Conservation (phyloP, 2,329 filamentous ascomycete genomes). For the Aspergillus quadrilineatus region DNA sequence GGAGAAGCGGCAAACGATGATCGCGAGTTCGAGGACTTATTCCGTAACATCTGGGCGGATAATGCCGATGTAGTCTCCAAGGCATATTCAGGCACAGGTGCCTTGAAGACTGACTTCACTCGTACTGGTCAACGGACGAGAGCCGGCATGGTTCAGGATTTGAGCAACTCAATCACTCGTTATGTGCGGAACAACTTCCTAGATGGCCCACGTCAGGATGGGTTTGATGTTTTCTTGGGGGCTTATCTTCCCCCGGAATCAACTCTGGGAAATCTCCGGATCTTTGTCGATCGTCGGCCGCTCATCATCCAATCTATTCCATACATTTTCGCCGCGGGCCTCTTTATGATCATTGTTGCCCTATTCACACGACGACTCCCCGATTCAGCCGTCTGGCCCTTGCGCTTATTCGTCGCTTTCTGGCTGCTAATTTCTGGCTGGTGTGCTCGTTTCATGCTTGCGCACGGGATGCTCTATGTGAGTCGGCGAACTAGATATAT, state of each 20-base stretch:
- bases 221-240: conserved; percentile 91
- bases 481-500: conserved; percentile 44
- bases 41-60: conserved; percentile 97
- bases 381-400: conserved; percentile 72
- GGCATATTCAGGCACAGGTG: conserved; percentile 92
- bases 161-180: conserved; percentile 81
- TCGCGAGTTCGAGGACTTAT: conserved; percentile 78
- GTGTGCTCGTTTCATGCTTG: conserved; percentile 73
- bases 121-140: conserved; percentile 88
- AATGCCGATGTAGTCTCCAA: conserved; percentile 94
- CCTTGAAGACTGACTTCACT: conserved; percentile 97
- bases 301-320: conserved; percentile 90
- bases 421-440: conserved; percentile 71
- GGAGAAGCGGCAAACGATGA: conserved; percentile 81
- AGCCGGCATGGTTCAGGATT: conserved; percentile 78
- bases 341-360: conserved; percentile 78
- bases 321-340: conserved; percentile 80
- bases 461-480: conserved; percentile 91
- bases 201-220: conserved; percentile 91
- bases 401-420: conserved; percentile 78
- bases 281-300: conserved; percentile 83
- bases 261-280: conserved; percentile 66
- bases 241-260: conserved; percentile 74
- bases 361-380: conserved; percentile 70
- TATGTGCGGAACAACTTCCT: conserved; percentile 93